Evolutionary conservation across 1,284 basidiomycete genomes (phyloP), one percentile per base, ranked within the genome.

Genomic region (Marasmius oreades): DNA sequence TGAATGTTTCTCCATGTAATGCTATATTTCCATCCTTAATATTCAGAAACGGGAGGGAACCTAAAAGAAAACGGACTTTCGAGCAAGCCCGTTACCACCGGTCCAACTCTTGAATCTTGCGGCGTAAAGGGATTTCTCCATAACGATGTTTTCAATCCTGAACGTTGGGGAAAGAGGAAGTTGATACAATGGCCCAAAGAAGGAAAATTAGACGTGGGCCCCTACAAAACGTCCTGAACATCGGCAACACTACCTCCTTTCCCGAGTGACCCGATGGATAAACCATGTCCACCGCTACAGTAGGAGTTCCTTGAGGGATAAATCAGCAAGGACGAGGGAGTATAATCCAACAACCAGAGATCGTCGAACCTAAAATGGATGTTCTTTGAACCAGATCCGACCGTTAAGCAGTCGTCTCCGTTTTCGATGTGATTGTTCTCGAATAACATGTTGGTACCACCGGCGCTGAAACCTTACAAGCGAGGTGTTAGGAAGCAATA

Each of bases 41-140:
- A n/a, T 31, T 11, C 78, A 55, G 63, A 82, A 80, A 3, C 83
- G 82, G 66, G 84, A 82, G 3, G 73, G 73, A 8, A 85, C 82
- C 43, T 80, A 20, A 48, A 1, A 44, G 11, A n/a, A 26, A 22
- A 65, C 77, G 6, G 61, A 84, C 81, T 85, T 85, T 53, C 73
- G 67, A 1, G 81, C 82, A 1, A 80, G 58, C 0, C 84, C 84
- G 58, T 82, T 81, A 24, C 83, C 83, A 0, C 83, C 84, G 2
- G 80, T 79, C 82, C 82, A 86, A 63, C 83, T 85, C 71, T 85
- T 86, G 73, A 85, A 86, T n/a, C 84, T 75, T 6, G 83, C 84
- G 12, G 70, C 82, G 57, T 85, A 85, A 0, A 85, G 67, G 0
- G 77, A 67, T 55, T 79, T 74, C 60, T 80, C 81, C 81, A 85